Percentiles rank a stretch among this genome's conserved stretches.
Evolutionary conservation across 305 asterid genomes (phyloP).

Genomic region (Solanum hybrid): DNA sequence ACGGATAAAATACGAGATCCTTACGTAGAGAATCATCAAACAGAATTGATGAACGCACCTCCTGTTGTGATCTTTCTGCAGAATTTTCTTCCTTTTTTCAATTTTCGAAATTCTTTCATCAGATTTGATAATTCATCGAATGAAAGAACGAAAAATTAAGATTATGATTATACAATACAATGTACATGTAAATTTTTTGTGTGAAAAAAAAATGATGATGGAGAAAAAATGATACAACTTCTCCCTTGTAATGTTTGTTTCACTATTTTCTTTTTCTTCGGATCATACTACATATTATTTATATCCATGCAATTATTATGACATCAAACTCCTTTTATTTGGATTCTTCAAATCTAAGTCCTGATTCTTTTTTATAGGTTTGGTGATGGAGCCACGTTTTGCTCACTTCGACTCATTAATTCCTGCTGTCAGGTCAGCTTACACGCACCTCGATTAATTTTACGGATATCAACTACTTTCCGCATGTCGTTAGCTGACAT

Average conservation of each 20-base stretch:
- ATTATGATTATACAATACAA: neutral
- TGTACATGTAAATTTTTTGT: neutral
- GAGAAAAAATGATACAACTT: neutral
- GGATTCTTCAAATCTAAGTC: neutral
- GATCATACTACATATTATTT: neutral
- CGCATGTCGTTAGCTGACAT: accelerated
- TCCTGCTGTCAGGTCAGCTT: neutral
- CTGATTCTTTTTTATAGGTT: neutral
- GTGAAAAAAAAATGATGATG: neutral
- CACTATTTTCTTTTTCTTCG: neutral
- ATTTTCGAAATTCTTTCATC: neutral
- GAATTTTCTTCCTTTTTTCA: neutral
- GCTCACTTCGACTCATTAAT: neutral
- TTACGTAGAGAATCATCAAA: neutral
- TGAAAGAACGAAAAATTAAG: neutral
- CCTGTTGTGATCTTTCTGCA: neutral
- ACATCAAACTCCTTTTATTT: neutral
- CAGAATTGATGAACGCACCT: neutral
- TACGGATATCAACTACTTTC: too few species aligned
- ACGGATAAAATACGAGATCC: neutral
- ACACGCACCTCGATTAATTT: neutral
- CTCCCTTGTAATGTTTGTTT: neutral
- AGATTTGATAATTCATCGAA: neutral
- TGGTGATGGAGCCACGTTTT: neutral
- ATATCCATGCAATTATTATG: neutral